Conservation (phyloP, 306 rosid species). For the Quercus alba region DNA sequence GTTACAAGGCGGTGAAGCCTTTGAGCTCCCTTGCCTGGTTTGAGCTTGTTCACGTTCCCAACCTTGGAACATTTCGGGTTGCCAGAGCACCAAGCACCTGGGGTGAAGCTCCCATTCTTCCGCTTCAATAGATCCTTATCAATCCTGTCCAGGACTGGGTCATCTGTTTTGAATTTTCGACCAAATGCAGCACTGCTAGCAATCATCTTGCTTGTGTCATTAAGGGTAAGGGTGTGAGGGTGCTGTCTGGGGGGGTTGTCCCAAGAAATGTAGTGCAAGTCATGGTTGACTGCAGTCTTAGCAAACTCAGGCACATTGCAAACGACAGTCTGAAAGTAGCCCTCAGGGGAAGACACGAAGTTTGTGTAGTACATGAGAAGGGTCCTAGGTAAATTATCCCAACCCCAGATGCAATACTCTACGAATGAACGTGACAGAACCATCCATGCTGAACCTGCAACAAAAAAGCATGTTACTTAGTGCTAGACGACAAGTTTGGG, state of each 20-base stretch:
- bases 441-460: constrained; percentile 98
- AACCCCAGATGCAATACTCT: constrained; percentile 82
- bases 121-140: constrained; percentile 50
- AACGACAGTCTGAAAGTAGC: constrained; percentile 88
- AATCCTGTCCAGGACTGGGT: constrained; percentile 58
- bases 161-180: constrained; percentile 61
- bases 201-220: constrained; percentile 68
- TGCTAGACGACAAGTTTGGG: neutral
- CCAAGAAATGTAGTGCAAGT: constrained; percentile 88
- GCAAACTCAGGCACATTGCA: constrained; percentile 77
- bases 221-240: constrained; percentile 71
- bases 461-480: constrained; percentile 12
- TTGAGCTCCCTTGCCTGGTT: constrained; percentile 67
- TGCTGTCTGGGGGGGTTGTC: constrained; percentile 85
- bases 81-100: constrained; percentile 94
- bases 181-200: constrained; percentile 81
- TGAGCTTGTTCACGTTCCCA: constrained; percentile 60
- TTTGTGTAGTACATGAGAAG: constrained; percentile 93
- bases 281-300: constrained; percentile 68
- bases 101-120: constrained; percentile 49
- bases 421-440: constrained; percentile 72
- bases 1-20: constrained; percentile 56
- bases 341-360: constrained; percentile 92
- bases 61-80: constrained; percentile 66
- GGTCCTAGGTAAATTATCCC: constrained; percentile 94